A percentile compares a stretch with the other conserved stretches of the same genome.
These are phyloP conservation scores for Scytalidium sp. DNA, from an alignment of 2,329 filamentous ascomycete genomes.

Conservation along the genomic window DNA sequence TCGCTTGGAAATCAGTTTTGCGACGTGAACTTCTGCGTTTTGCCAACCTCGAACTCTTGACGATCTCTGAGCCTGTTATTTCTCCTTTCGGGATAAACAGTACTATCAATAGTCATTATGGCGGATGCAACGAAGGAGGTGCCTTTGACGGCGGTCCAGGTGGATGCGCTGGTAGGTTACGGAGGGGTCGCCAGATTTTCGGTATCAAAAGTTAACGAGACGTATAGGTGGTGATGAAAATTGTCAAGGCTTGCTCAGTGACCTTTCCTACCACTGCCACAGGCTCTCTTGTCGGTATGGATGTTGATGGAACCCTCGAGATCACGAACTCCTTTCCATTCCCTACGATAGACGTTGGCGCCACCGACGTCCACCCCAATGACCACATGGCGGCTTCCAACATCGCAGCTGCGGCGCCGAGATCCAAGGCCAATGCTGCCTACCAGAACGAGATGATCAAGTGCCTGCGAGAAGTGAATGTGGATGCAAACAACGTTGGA, in stretches of 20 bases:
- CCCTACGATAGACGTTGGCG: conserved; percentile 72
- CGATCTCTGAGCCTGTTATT: neutral
- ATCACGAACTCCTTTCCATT: conserved; percentile 96
- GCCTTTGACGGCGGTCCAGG: conserved; percentile 83
- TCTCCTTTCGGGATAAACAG: neutral
- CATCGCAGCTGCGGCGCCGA: conserved; percentile 81
- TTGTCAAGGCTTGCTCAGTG: conserved; percentile 91
- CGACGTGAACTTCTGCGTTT: neutral
- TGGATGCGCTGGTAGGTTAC: conserved; percentile 81
- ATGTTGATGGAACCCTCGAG: conserved; percentile 75
- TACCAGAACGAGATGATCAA: conserved; percentile 98
- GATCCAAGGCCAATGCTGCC: conserved; percentile 81
- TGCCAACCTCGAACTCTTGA: neutral
- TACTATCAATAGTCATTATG: conserved; percentile 44
- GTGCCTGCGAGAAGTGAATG: conserved; percentile 93
- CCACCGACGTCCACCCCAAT: conserved; percentile 69
- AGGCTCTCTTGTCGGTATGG: conserved; percentile 91
- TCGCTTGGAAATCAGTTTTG: neutral
- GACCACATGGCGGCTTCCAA: conserved; percentile 62
- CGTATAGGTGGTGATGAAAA: conserved; percentile 86
- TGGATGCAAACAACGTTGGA: conserved; percentile 95
- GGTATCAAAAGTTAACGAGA: conserved; percentile 18
- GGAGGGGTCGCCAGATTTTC: conserved; percentile 27
- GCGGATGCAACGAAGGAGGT: conserved; percentile 59
- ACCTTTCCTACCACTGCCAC: conserved; percentile 87